These are phyloP conservation scores for Chlamydomonas incerta DNA, from an alignment of 139 green algal genomes.

Conservation along the genomic window DNA sequence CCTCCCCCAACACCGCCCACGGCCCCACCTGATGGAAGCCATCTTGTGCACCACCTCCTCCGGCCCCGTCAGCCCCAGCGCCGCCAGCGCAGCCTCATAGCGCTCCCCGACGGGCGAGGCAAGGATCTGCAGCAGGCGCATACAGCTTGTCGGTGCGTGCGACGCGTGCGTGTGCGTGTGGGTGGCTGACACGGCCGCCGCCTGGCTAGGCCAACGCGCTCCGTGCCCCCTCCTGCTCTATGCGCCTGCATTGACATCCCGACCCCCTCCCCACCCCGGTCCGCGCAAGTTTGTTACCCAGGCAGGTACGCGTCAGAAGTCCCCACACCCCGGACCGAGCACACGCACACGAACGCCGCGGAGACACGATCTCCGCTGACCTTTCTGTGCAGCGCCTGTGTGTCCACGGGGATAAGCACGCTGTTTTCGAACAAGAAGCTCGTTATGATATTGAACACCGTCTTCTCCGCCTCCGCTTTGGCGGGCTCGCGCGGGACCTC, in stretches of 20 bases:
- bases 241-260: no score
- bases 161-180: no score
- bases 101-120: constrained; percentile 29
- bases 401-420: constrained; percentile 47
- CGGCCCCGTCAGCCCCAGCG: constrained; percentile 13
- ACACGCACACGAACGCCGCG: no score
- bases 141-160: no score
- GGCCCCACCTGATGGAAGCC: constrained; percentile 21
- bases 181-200: no score
- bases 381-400: constrained; percentile 49
- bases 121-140: constrained; percentile 15
- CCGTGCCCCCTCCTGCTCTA: no score
- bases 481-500: constrained; percentile 19
- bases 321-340: no score
- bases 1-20: no score
- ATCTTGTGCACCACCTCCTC: constrained; percentile 44
- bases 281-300: no score
- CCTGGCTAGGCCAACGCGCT: no score
- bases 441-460: constrained; percentile 31
- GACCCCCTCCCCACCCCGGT: no score
- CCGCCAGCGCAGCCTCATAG: constrained; percentile 26
- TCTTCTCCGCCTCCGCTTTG: constrained; percentile 38
- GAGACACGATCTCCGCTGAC: constrained; percentile 7
- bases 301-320: no score
- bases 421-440: constrained; percentile 41